Percentiles rank a stretch among this genome's conserved stretches.
phyloP scores from a whole-genome alignment of 1,284 basidiomycete species.

The Cutaneotrichosporon cyanovorans region DNA sequence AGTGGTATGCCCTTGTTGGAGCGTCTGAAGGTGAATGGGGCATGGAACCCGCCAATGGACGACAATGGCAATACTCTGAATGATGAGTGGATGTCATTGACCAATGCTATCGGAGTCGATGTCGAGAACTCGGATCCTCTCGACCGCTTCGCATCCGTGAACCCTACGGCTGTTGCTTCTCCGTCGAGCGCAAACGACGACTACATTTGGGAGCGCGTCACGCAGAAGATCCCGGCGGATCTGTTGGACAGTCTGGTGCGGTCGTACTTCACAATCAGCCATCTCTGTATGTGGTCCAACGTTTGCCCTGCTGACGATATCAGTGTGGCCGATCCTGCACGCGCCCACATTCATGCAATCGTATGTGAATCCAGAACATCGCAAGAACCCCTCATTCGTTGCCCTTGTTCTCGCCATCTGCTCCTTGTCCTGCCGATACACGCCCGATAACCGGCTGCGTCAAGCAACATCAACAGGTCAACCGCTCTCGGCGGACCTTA shows the following conservation, averaged over 20 bases:
- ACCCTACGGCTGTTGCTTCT: constrained; percentile 4
- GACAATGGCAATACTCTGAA: constrained; percentile 13
- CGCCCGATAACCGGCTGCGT: constrained; percentile 20
- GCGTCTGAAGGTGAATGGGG: constrained; percentile 21
- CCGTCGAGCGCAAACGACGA: constrained; percentile 16
- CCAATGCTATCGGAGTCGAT: constrained; percentile 27
- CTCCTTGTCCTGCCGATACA: constrained; percentile 30
- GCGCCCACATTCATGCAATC: constrained; percentile 29
- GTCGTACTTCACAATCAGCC: constrained; percentile 32
- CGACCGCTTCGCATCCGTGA: constrained; percentile 6
- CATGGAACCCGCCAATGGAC: constrained; percentile 11
- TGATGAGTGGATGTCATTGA: constrained; percentile 32
- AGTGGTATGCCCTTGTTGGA: constrained; percentile 34
- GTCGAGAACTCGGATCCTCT: constrained; percentile 12
- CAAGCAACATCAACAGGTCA: constrained; percentile 9
- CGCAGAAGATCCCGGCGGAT: constrained; percentile 20
- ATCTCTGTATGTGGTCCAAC: constrained; percentile 20
- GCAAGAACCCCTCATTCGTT: constrained; percentile 28
- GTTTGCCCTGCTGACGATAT: neutral
- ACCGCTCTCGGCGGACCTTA: constrained; percentile 13
- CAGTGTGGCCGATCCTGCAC: constrained; percentile 34
- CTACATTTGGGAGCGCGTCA: constrained; percentile 23
- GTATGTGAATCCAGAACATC: constrained; percentile 17
- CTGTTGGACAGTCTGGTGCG: constrained; percentile 24
- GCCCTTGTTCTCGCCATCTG: constrained; percentile 28